Evolutionary conservation across 1,139 yeast species (phyloP), one percentile per base, ranked within the genome.

Genomic region (Yamadazyma blattariae): DNA sequence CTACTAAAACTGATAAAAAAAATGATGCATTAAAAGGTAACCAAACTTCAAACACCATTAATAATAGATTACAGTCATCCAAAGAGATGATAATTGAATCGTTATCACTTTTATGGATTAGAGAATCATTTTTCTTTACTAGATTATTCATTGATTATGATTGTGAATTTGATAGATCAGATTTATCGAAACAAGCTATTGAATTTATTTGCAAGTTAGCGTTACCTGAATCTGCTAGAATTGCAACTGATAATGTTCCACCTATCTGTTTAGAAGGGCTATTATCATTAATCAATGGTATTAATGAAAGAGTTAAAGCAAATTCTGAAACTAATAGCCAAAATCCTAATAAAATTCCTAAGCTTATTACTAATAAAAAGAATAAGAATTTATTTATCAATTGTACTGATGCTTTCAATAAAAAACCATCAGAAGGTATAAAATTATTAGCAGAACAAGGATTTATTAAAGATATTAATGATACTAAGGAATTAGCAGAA

Each of bases 201-300:
- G 83, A 83, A 32, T 77, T 83, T 37, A 68, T 94, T 36, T 81
- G 95, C 42, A 74, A 83, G 36, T 66, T 87, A 28, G 80, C 96
- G 0, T 71, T 85, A 32, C 94, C 96, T 0, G 95, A 87, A 48
- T 75, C 89, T 15, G 92, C 96, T 0, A 47, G 62, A 6, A 67
- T 74, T 50, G 82, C 95, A 0, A 86, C 97, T 0, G 87, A 85
- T 25, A 82, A 79, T 50, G 96, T 92, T 2, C 97, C 98, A 0
- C 97, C 97, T 1, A 74, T 90, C 9, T 92, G 97, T 51, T 67
- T 92, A 32, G 97, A 92, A 51, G 96, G 97, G 2, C 59, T 92
- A 3, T 67, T 92, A 23, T 73, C 86, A 2, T 79, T 83, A 44
- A 67, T 89, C 25, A 73, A 79, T 37, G 81, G 82, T n/a, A 67